A percentile compares a stretch with the other conserved stretches of the same genome.
phyloP scores from a whole-genome alignment of 306 rosid genomes.

The Malus orientalis region DNA sequence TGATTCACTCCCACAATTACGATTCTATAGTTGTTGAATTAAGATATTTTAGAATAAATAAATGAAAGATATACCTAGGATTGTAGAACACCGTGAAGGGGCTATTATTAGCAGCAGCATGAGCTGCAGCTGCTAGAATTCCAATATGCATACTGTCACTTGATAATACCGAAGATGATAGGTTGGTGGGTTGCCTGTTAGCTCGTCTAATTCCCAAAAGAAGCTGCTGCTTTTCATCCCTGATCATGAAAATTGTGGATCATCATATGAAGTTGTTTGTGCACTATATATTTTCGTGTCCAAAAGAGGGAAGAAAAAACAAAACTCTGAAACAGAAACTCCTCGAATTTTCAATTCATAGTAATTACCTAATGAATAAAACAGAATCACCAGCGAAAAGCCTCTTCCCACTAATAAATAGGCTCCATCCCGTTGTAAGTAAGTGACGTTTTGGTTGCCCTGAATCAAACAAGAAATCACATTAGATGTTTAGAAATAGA shows the following conservation, averaged over 20 bases:
- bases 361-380: slow-evolving; percentile 66
- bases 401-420: slow-evolving; percentile 87
- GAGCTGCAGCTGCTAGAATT: slow-evolving; percentile 96
- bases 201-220: slow-evolving; percentile 95
- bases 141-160: slow-evolving; percentile 99
- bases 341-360: slow-evolving; percentile 1
- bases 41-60: not conserved
- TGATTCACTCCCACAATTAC: not conserved
- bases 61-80: slow-evolving; percentile 57
- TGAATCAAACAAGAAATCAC: slow-evolving; percentile 13
- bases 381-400: slow-evolving; percentile 95
- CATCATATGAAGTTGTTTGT: not conserved
- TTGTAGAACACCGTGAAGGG: slow-evolving; percentile 82
- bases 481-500: slow-evolving; percentile 5
- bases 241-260: slow-evolving; percentile 21
- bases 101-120: slow-evolving; percentile 87
- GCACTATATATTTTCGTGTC: not conserved
- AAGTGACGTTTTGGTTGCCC: slow-evolving; percentile 99
- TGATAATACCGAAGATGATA: slow-evolving; percentile 85
- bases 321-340: not conserved
- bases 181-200: slow-evolving; percentile 72
- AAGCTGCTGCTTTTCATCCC: slow-evolving; percentile 95
- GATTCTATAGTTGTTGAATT: not conserved
- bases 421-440: slow-evolving; percentile 98
- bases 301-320: not conserved